These are phyloP conservation scores for Thelonectria discophora DNA, from an alignment of 2,329 filamentous ascomycete species.

Conservation along the genomic window DNA sequence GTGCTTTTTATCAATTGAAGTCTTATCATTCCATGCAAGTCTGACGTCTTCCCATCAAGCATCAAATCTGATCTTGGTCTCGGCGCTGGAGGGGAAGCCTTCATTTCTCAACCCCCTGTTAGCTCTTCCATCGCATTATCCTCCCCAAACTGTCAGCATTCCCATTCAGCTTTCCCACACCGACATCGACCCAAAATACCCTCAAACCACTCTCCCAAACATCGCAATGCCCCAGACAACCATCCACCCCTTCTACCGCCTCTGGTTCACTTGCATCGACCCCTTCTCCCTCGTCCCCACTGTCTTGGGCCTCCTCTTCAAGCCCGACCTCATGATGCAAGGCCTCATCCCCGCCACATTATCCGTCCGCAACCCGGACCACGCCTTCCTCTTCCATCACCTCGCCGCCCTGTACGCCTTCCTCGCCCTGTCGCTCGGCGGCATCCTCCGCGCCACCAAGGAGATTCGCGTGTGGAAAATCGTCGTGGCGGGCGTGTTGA, in stretches of 20 bases:
- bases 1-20: background rate
- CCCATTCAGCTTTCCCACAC: background rate
- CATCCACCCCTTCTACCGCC: conserved; percentile 30
- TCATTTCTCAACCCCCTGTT: background rate
- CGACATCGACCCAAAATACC: background rate
- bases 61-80: too few relatives aligned
- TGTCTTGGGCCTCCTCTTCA: conserved; percentile 28
- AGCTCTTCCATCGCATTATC: background rate
- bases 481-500: conserved; percentile 27
- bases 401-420: conserved; percentile 33
- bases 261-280: conserved; percentile 39
- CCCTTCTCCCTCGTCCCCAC: conserved; percentile 28
- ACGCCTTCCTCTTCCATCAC: conserved; percentile 38
- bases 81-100: too few relatives aligned
- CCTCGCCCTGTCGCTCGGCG: conserved; percentile 26
- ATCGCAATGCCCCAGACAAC: conserved; percentile 19
- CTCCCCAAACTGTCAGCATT: background rate
- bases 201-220: background rate
- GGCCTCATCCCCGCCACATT: conserved; percentile 28
- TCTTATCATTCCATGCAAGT: too few relatives aligned
- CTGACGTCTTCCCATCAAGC: too few relatives aligned
- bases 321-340: conserved; percentile 30
- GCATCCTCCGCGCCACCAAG: conserved; percentile 21
- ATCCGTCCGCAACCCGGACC: conserved; percentile 30
- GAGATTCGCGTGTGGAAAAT: conserved; percentile 37